Evolutionary conservation across 2,329 filamentous ascomycete genomes (phyloP).

Genomic region (Uncinocarpus reesii): DNA sequence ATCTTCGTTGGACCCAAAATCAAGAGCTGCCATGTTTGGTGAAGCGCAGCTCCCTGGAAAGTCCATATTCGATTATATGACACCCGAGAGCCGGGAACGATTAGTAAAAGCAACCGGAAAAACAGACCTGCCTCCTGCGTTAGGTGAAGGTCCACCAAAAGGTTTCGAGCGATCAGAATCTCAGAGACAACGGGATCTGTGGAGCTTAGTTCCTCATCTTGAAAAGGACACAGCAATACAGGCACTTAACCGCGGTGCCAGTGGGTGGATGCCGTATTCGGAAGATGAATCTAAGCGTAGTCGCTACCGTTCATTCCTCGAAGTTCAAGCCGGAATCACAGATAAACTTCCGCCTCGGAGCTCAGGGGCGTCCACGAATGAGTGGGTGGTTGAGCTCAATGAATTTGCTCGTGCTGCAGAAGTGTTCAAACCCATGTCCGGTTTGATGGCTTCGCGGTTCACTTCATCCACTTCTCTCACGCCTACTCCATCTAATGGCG

Average conservation of each 20-base stretch:
- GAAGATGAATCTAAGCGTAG: constrained; percentile 68
- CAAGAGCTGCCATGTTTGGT: constrained; percentile 68
- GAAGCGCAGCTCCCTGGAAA: constrained; percentile 76
- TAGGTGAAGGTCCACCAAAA: constrained; percentile 59
- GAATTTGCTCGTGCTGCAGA: constrained; percentile 66
- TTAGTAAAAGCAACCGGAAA: constrained; percentile 68
- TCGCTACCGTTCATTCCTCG: constrained; percentile 75
- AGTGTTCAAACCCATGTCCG: constrained; percentile 85
- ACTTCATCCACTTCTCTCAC: constrained; percentile 50
- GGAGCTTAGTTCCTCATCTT: constrained; percentile 52
- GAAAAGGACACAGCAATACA: constrained; percentile 58
- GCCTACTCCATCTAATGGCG: constrained; percentile 33
- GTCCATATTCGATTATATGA: constrained; percentile 90
- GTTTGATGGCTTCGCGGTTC: constrained; percentile 87
- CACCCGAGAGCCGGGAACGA: constrained; percentile 62
- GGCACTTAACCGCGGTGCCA: constrained; percentile 54
- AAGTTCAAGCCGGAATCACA: constrained; percentile 58
- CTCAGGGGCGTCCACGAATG: constrained; percentile 48
- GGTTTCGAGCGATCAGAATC: constrained; percentile 54
- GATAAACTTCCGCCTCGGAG: constrained; percentile 49
- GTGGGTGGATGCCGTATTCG: constrained; percentile 70
- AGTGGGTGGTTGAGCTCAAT: constrained; percentile 68
- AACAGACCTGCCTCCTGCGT: constrained; percentile 62
- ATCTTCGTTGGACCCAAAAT: constrained; percentile 63
- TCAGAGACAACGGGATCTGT: constrained; percentile 50